Evolutionary conservation across 108 stramenopile species (phyloP), one percentile per base, ranked within the genome.

Genomic region (Mediolabrus comicus): DNA sequence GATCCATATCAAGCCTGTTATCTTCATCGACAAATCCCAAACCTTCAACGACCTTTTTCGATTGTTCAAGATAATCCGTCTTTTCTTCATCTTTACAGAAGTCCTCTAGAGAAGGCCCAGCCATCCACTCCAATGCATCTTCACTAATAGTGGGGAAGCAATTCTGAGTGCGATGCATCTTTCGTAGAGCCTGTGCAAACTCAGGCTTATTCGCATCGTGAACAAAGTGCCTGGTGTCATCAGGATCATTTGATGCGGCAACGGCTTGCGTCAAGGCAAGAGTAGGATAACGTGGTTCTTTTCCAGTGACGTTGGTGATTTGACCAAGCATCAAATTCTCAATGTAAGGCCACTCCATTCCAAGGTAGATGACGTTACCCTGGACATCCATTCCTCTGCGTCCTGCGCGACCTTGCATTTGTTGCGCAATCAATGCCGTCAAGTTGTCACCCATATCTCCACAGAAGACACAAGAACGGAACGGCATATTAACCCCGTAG

Each of bases 401-500:
- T 30, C 98, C 98, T 56, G 98, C 98, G 52, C 98, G 95, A 56
- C 98, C 98, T 66, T 96, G 93, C 98, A 99, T 99, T 87, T 99
- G 98, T 78, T 98, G 97, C 22, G 98, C 98, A 80, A 99, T 96
- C 26, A 98, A 75, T 30, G 96, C 94, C 17, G 95, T 97, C 39
- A 98, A 77, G 26, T 77, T 79, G 26, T 92, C 91, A 41, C 92
- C 94, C 92, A 95, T 95, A 70, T 97, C 98, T 59, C 96, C 96
- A 80, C 97, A 99, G 82, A 99, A 99, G 60, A 98, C 83, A 73
- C 96, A 96, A 6, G 96, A 92, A 66, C 98, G 94, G 96, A 99
- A 99, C 12, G 98, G 98, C 98, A 99, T 99, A 84, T 99, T 99
- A 12, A 99, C 97, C 32, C 98, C 98, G 76, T 98, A 99, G 1